These are phyloP conservation scores for Silene vulgaris DNA, from an alignment of 179 eudicot genomes.

Conservation along the genomic window DNA sequence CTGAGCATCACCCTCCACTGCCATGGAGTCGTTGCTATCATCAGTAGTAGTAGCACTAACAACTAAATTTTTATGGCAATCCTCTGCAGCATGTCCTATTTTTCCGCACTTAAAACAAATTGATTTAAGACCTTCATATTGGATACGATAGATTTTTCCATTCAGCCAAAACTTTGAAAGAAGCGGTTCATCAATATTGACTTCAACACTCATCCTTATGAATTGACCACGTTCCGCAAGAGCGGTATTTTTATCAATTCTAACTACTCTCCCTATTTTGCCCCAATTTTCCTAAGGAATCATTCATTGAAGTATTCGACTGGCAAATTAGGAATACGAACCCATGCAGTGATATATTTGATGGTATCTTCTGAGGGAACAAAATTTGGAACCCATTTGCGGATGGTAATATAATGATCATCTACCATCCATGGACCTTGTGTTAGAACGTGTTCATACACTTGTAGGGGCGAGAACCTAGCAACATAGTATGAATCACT, in stretches of 20 bases:
- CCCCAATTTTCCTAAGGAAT: background rate
- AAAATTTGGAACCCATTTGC: background rate
- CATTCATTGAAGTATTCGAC: background rate
- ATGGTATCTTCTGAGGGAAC: background rate
- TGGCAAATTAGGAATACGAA: background rate
- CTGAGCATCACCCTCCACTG: no score
- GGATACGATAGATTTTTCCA: background rate
- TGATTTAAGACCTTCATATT: background rate
- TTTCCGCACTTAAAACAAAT: background rate
- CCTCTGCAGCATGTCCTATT: background rate
- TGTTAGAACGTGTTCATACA: background rate
- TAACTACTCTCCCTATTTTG: background rate
- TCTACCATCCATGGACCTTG: conserved; percentile 12
- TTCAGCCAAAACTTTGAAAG: background rate
- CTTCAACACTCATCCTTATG: no score
- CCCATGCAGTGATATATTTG: background rate
- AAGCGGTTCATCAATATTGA: background rate
- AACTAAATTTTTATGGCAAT: background rate
- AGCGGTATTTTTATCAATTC: background rate
- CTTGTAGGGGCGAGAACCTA: background rate
- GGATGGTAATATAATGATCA: background rate
- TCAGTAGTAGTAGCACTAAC: background rate
- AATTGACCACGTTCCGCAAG: no score
- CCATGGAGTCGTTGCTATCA: background rate
- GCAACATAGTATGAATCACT: background rate